Conservation (phyloP, 129 eudicot species). For the Logfia minima region DNA sequence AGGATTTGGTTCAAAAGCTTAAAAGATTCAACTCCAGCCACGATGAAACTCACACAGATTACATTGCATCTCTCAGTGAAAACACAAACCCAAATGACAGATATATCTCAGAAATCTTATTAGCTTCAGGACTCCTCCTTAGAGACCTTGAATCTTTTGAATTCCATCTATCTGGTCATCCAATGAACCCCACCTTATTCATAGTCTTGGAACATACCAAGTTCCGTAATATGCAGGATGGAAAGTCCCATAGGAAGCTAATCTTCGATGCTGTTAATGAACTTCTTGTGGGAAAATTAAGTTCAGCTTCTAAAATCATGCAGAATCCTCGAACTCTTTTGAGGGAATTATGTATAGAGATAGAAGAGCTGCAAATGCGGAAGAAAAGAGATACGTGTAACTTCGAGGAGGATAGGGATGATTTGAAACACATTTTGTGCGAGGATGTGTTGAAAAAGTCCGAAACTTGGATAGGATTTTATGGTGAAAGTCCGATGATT, state of each 20-base stretch:
- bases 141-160: conserved; percentile 71
- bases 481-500: background rate
- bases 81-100: conserved; percentile 78
- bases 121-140: conserved; percentile 89
- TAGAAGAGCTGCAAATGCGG: conserved; percentile 42
- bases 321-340: conserved; percentile 65
- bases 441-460: background rate
- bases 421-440: conserved; percentile 27
- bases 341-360: conserved; percentile 66
- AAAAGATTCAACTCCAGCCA: conserved; percentile 64
- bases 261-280: conserved; percentile 75
- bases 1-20: conserved; percentile 73
- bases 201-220: conserved; percentile 83
- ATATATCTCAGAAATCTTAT: conserved; percentile 79
- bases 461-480: background rate
- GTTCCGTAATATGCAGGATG: conserved; percentile 43
- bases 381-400: conserved; percentile 29
- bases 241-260: conserved; percentile 65
- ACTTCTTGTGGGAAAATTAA: conserved; percentile 57
- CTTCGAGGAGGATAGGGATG: conserved; percentile 38
- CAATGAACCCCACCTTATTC: conserved; percentile 77
- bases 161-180: conserved; percentile 75
- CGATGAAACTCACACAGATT: conserved; percentile 69
- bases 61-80: conserved; percentile 82
- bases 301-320: conserved; percentile 32